Evolutionary conservation across 192 early-diverging fungal genomes (phyloP).

Genomic region (Gryganskiella cystojenkinii): DNA sequence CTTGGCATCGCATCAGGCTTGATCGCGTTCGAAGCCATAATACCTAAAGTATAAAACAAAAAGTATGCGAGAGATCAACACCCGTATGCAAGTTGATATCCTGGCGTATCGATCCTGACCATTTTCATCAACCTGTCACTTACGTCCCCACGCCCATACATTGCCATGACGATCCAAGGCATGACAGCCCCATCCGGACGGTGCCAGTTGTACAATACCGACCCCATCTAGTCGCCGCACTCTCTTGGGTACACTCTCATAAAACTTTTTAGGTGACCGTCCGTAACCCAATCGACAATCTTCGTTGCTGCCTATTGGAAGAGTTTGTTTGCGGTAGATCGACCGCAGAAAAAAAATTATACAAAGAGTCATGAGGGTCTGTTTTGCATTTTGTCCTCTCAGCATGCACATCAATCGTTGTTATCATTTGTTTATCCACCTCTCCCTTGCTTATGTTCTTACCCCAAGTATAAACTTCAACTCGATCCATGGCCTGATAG

Average conservation of each 20-base stretch:
- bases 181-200: slow-evolving; percentile 47
- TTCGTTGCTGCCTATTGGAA: slow-evolving; percentile 20
- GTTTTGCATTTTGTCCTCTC: neutral
- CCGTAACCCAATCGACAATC: slow-evolving; percentile 44
- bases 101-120: too few species aligned
- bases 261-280: slow-evolving; percentile 25
- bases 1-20: slow-evolving; percentile 32
- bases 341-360: slow-evolving; percentile 2
- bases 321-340: neutral
- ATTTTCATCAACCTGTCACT: slow-evolving; percentile 2
- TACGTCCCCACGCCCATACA: slow-evolving; percentile 51
- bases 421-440: neutral
- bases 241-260: slow-evolving; percentile 47
- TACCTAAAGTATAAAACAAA: slow-evolving; percentile 9
- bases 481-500: slow-evolving; percentile 44
- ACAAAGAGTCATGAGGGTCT: neutral
- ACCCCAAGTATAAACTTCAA: slow-evolving; percentile 52
- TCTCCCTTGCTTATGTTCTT: neutral
- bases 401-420: neutral
- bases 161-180: slow-evolving; percentile 38
- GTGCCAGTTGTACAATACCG: slow-evolving; percentile 33
- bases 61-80: neutral
- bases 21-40: slow-evolving; percentile 35
- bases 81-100: neutral
- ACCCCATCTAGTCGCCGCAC: slow-evolving; percentile 32